Evolutionary conservation across 768 basidiomycete genomes (phyloP), one percentile per base, ranked within the genome.

Genomic region (Russula virescens): DNA sequence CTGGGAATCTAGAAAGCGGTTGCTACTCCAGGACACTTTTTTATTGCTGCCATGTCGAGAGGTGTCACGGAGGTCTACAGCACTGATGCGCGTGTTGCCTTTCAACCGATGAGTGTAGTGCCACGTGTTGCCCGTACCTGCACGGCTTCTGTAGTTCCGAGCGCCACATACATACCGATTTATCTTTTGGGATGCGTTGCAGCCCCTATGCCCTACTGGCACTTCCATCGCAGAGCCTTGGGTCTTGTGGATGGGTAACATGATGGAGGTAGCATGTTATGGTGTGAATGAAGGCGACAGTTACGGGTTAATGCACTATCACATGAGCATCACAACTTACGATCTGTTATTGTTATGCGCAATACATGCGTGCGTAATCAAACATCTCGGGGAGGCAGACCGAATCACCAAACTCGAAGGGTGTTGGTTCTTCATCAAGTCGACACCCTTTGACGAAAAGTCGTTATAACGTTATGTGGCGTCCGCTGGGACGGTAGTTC

Each of bases 171-270:
- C 52, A 48, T 31, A 56, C 56, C 18, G 16, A 21, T 31, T 54
- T 31, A 18, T 28, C 23, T 43, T 23, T 53, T 9, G 9, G 46
- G 21, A 40, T 38, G 26, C 35, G 21, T 48, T 31, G 45, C 16
- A 60, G 63, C 63, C 63, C 63, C 63, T 64, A 55, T 60, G 58
- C 58, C 63, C 63, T 31, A 31, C 31, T 38, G 19, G 38, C 38
- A 38, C 52, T 45, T 48, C 14, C 58, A 52, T n/a, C n/a, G 25
- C 58, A 52, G 50, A 34, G 50, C 50, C 55, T 4, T 38, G 10
- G 10, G 51, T 46, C 34, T 10, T 47, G 31, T 61, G 26, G 35
- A 42, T 47, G n/a, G 50, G 45, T 42, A 48, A 60, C 47, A 49
- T 50, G 58, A 45, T 47, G 34, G 38, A 48, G 31, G 48, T 31